phyloP scores from a whole-genome alignment of 345 rosid genomes.

The Moricandia moricandioides region DNA sequence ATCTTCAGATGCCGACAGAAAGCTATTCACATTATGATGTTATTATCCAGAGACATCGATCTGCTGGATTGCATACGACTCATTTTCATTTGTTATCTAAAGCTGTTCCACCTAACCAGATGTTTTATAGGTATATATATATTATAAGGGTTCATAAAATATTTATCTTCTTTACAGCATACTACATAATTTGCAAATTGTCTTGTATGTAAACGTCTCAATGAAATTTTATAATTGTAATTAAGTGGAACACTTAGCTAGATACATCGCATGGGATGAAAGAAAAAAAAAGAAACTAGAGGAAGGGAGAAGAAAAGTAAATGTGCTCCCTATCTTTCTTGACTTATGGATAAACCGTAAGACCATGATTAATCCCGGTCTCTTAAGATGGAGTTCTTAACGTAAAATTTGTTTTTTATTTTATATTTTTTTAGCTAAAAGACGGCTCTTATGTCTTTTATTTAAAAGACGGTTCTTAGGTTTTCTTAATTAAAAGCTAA shows the following conservation, averaged over 20 bases:
- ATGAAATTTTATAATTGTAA: background rate
- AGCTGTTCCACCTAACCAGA: conserved; percentile 13
- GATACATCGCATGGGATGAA: background rate
- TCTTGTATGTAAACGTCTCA: background rate
- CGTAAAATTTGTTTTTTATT: no score
- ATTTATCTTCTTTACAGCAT: background rate
- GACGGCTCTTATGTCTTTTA: no score
- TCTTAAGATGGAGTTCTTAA: no score
- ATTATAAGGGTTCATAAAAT: background rate
- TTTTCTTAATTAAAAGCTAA: no score
- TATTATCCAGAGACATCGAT: conserved; percentile 3
- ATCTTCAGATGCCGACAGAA: conserved; percentile 25
- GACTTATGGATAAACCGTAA: background rate
- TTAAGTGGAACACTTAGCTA: background rate
- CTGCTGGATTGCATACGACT: conserved; percentile 18
- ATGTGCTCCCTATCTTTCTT: background rate
- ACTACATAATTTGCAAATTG: background rate
- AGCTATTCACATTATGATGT: conserved; percentile 12
- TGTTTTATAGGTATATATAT: background rate
- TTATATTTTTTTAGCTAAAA: no score
- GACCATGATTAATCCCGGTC: no score
- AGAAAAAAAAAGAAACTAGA: background rate
- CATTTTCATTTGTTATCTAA: conserved; percentile 5
- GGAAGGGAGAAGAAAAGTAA: background rate
- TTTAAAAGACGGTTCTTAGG: no score